Evolutionary conservation across 1,284 basidiomycete genomes (phyloP).

Genomic region (Puccinia novopanici): DNA sequence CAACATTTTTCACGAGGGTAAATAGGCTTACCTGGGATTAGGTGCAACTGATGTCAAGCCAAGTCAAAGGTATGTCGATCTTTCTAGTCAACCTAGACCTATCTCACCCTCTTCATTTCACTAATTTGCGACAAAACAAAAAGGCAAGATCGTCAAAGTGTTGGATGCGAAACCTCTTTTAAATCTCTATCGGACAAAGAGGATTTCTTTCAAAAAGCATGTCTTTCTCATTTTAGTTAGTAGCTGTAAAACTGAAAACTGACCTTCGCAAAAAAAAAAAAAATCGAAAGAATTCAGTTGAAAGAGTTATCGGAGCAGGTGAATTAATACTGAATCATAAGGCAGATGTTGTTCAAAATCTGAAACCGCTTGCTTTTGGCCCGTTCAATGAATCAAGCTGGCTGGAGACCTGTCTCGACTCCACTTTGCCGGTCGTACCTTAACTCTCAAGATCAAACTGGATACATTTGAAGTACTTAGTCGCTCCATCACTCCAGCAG

Average conservation of each 20-base stretch:
- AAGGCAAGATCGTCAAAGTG: constrained; percentile 31
- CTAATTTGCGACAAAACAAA: background rate
- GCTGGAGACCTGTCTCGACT: constrained; percentile 26
- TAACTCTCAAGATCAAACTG: constrained; percentile 32
- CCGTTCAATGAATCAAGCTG: constrained; percentile 7
- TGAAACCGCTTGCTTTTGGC: background rate
- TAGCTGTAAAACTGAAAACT: background rate
- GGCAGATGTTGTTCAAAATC: background rate
- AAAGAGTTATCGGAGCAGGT: constrained; percentile 25
- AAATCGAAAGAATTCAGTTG: constrained; percentile 3
- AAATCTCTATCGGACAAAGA: background rate
- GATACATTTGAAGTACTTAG: constrained; percentile 32
- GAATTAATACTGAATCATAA: background rate
- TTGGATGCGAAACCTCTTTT: constrained; percentile 27
- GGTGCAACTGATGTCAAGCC: constrained; percentile 30
- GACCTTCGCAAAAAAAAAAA: background rate
- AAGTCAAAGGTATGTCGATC: constrained; percentile 27
- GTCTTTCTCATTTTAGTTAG: background rate
- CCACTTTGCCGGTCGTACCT: constrained; percentile 19
- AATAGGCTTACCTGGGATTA: constrained; percentile 32
- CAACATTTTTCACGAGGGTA: background rate
- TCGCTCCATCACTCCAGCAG: constrained; percentile 20
- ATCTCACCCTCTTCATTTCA: background rate
- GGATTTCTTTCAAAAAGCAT: constrained; percentile 29
- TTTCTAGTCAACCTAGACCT: too few relatives aligned